These are phyloP conservation scores for Cicer chorassanicum DNA, from an alignment of 306 rosid genomes.

Conservation along the genomic window DNA sequence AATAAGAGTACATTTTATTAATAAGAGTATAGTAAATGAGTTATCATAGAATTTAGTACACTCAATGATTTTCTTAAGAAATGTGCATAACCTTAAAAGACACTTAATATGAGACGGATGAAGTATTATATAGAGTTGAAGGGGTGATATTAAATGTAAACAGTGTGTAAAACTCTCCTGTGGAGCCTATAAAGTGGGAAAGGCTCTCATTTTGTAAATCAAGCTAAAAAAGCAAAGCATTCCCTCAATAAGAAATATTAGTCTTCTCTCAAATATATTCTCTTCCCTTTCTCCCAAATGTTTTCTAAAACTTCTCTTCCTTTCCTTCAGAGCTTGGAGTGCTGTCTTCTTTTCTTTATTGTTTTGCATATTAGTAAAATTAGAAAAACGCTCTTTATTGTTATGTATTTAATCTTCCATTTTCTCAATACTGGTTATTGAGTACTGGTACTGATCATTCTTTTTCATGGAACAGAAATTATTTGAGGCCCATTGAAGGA, in stretches of 20 bases:
- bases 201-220: conserved; percentile 1
- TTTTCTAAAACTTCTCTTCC: not conserved
- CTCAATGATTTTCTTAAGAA: no score
- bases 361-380: conserved; percentile 29
- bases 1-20: no score
- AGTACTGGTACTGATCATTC: conserved; percentile 26
- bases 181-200: not conserved
- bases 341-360: conserved; percentile 16
- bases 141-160: no score
- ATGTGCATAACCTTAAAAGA: no score
- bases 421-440: conserved; percentile 20
- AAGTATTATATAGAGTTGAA: no score
- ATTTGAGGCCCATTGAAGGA: conserved; percentile 73
- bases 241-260: not conserved
- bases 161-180: no score
- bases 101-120: no score
- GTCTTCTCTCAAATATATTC: conserved; percentile 8
- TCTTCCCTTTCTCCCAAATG: not conserved
- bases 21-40: no score
- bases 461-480: conserved; percentile 64
- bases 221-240: not conserved
- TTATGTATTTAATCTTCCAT: conserved; percentile 14
- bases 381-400: not conserved
- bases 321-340: conserved; percentile 16
- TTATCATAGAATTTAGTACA: no score